phyloP scores from a whole-genome alignment of 768 basidiomycete species.

The Panellus pusillus region DNA sequence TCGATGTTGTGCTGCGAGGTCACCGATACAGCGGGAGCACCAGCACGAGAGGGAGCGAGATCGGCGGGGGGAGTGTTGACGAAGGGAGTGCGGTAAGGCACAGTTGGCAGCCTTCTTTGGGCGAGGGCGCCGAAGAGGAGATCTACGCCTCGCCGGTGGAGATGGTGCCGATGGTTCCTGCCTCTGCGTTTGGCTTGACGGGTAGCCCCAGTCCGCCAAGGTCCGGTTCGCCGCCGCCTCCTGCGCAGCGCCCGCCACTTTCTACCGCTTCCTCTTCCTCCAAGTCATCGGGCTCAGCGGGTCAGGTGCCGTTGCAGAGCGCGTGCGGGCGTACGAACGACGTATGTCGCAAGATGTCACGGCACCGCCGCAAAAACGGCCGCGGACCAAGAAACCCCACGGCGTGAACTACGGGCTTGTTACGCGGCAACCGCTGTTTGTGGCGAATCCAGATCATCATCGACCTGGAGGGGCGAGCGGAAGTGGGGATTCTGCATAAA shows the following conservation, averaged over 20 bases:
- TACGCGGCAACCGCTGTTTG: slow-evolving; percentile 61
- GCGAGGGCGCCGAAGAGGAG: slow-evolving; percentile 17
- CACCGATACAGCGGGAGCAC: slow-evolving; percentile 29
- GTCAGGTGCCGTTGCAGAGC: slow-evolving; percentile 44
- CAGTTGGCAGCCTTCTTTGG: slow-evolving; percentile 11
- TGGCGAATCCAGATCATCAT: slow-evolving; percentile 69
- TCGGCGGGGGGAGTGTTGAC: slow-evolving; percentile 18
- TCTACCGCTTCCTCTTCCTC: slow-evolving; percentile 18
- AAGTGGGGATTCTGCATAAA: slow-evolving; percentile 13
- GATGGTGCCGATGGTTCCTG: slow-evolving; percentile 24
- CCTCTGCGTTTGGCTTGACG: slow-evolving; percentile 13
- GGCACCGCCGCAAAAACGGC: slow-evolving; percentile 38
- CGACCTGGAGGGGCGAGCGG: slow-evolving; percentile 1
- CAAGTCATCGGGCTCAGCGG: slow-evolving; percentile 18
- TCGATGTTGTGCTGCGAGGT: slow-evolving; percentile 68
- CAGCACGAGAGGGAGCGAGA: slow-evolving; percentile 25
- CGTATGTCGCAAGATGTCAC: slow-evolving; percentile 49
- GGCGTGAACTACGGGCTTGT: slow-evolving; percentile 65
- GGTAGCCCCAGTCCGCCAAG: slow-evolving; percentile 5
- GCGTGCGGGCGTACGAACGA: slow-evolving; percentile 59
- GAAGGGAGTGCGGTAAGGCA: slow-evolving; percentile 8
- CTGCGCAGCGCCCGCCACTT: neutral
- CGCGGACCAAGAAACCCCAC: slow-evolving; percentile 35
- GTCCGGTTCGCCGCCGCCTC: slow-evolving; percentile 5
- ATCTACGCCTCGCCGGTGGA: slow-evolving; percentile 37